Evolutionary conservation across 352 stramenopile genomes (phyloP), one percentile per base, ranked within the genome.

Genomic region (Globisporangium iwayamae): DNA sequence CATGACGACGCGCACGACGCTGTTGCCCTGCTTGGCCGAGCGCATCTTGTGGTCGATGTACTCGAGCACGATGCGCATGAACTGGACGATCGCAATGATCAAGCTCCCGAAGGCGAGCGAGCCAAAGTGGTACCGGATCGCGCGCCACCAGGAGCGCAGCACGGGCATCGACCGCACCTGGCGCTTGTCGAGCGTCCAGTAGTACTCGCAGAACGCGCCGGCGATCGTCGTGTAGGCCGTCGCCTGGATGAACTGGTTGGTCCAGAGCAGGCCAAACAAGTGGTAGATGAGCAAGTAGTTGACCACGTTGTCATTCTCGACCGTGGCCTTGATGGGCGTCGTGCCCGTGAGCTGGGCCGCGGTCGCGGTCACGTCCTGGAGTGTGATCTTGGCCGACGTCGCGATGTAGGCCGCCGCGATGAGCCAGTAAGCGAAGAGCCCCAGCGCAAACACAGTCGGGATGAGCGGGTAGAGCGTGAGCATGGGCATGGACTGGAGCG

Each of bases 31-130:
- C 60, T 92, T 78, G n/a, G 79, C 62, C n/a, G 69, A 56, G 53
- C 78, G 67, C 60, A 90, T 81, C 57, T 91, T 83, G 22, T 92
- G 75, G 72, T 96, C 90, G 10, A 96, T 61, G 69, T 96, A 96
- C 61, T 90, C 80, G 32, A 96, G 69, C 5, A 75, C 64, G 16
- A 92, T 70, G 8, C 88, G 82, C 13, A 93, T 30, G 20, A 94
- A 81, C 61, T 95, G 81, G 22, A 96, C 77, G 50, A 96, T 65
- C n/a, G 89, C 84, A 54, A 97, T 91, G 53, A 97, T 79, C 13
- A 97, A 62, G 36, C 71, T 88, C 22, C 88, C 90, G 62, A 97
- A 96, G 13, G 90, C 90, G n/a, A 94, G 72, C 4, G 90, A 89
- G 1, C 90, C 90, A 9, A 91, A 69, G 61, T 97, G 90, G 61